phyloP scores from a whole-genome alignment of 345 rosid genomes.

The Physaria fendleri region DNA sequence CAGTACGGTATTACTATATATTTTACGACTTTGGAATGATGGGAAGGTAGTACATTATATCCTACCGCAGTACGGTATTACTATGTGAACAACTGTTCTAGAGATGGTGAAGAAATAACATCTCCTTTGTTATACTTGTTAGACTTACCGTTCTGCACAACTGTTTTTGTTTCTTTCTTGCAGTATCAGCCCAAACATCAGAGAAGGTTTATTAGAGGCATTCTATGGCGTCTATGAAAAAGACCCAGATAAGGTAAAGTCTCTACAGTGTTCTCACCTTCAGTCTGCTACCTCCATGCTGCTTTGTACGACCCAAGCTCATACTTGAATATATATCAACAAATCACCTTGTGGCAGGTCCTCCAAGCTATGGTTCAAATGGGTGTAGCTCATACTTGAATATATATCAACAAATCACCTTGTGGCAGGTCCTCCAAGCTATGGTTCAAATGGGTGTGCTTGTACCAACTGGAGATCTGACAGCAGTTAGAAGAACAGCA shows the following conservation, averaged over 20 bases:
- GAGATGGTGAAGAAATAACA: not conserved
- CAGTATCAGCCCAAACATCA: slow-evolving; percentile 90
- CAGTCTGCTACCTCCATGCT: not conserved
- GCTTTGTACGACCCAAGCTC: slow-evolving; percentile 9
- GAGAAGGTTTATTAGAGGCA: slow-evolving; percentile 86
- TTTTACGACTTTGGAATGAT: slow-evolving; percentile 99
- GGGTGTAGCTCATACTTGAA: slow-evolving; percentile 99
- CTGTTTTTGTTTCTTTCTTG: slow-evolving; percentile 9
- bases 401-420: not conserved
- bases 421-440: slow-evolving; percentile 62
- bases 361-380: slow-evolving; percentile 94
- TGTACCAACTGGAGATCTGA: slow-evolving; percentile 98
- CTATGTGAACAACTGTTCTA: not conserved
- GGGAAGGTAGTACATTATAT: slow-evolving; percentile 69
- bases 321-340: not conserved
- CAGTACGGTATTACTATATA: slow-evolving; percentile 29
- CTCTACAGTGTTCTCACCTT: not conserved
- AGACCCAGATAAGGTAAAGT: slow-evolving; percentile 81
- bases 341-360: slow-evolving; percentile 33
- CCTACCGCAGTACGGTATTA: not conserved
- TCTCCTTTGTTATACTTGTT: not conserved
- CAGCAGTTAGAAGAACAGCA: slow-evolving; percentile 93
- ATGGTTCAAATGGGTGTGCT: slow-evolving; percentile 99
- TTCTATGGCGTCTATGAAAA: slow-evolving; percentile 94
- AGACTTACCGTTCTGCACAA: slow-evolving; percentile 10